phyloP scores from a whole-genome alignment of 768 basidiomycete species.

The Mycena venus region DNA sequence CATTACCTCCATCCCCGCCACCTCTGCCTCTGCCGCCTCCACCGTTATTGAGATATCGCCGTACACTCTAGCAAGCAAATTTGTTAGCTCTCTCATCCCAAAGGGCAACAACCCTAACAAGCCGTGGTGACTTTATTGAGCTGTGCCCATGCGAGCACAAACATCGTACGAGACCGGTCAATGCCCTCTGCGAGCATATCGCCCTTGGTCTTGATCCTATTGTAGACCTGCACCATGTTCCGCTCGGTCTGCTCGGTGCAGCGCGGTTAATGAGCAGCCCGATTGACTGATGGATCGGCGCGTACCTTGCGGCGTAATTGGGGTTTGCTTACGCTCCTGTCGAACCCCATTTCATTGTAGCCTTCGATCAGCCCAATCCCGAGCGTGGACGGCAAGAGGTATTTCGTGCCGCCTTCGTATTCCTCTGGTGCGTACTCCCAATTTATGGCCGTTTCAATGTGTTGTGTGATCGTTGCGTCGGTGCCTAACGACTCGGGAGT shows the following conservation, averaged over 20 bases:
- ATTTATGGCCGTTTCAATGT: constrained; percentile 94
- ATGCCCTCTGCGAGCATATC: constrained; percentile 88
- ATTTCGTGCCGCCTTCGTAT: constrained; percentile 89
- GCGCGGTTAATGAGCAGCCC: background rate
- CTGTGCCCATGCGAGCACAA: constrained; percentile 77
- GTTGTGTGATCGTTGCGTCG: constrained; percentile 98
- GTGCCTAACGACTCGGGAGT: constrained; percentile 77
- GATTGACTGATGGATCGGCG: background rate
- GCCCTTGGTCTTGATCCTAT: constrained; percentile 80
- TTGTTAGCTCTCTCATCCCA: background rate
- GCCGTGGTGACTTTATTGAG: constrained; percentile 81
- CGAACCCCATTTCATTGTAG: constrained; percentile 92
- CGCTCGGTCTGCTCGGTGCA: constrained; percentile 83
- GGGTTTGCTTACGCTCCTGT: constrained; percentile 92
- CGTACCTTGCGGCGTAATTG: constrained; percentile 91
- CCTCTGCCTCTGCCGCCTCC: constrained; percentile 52
- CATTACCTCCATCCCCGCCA: constrained; percentile 47
- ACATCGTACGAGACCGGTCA: constrained; percentile 94
- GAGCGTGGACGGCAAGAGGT: constrained; percentile 93
- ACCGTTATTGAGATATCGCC: constrained; percentile 57
- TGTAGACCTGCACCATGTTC: constrained; percentile 94
- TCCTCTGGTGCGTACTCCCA: constrained; percentile 92
- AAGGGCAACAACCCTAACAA: constrained; percentile 48
- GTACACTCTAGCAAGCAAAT: constrained; percentile 66
- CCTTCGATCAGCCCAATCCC: constrained; percentile 96